phyloP scores from a whole-genome alignment of 2,329 filamentous ascomycete genomes.

The Magnaporthiopsis incrustans region DNA sequence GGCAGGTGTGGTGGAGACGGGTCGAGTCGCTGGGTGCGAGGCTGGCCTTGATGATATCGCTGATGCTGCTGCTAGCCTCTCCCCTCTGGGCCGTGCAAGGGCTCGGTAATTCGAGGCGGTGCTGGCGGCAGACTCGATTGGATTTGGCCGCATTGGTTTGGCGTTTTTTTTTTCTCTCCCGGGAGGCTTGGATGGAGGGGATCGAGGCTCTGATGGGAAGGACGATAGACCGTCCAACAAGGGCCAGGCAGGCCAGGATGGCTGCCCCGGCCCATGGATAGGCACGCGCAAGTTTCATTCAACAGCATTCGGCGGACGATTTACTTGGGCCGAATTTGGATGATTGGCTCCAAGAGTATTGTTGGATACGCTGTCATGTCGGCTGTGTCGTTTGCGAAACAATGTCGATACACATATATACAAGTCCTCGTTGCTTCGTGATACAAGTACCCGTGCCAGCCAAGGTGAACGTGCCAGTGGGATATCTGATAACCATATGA shows the following conservation, averaged over 20 bases:
- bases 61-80: not conserved
- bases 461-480: not conserved
- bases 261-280: not conserved
- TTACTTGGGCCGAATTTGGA: not conserved
- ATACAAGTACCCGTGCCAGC: not conserved
- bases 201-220: not conserved
- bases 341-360: not conserved
- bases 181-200: not conserved
- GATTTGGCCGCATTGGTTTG: not conserved
- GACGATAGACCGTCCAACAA: not conserved
- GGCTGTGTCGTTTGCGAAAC: not conserved
- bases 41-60: not conserved
- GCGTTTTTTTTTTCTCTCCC: not conserved
- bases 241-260: not conserved
- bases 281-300: not conserved
- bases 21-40: not conserved
- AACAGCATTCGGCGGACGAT: not conserved
- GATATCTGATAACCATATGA: not conserved
- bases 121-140: not conserved
- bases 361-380: too few relatives aligned
- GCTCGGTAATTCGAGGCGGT: not conserved
- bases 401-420: not conserved
- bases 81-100: not conserved
- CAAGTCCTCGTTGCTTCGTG: not conserved
- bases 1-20: not conserved